Percentiles rank a stretch among this genome's conserved stretches.
Evolutionary conservation across 1,284 basidiomycete species (phyloP).

Genomic region (Austroboletus niveus): DNA sequence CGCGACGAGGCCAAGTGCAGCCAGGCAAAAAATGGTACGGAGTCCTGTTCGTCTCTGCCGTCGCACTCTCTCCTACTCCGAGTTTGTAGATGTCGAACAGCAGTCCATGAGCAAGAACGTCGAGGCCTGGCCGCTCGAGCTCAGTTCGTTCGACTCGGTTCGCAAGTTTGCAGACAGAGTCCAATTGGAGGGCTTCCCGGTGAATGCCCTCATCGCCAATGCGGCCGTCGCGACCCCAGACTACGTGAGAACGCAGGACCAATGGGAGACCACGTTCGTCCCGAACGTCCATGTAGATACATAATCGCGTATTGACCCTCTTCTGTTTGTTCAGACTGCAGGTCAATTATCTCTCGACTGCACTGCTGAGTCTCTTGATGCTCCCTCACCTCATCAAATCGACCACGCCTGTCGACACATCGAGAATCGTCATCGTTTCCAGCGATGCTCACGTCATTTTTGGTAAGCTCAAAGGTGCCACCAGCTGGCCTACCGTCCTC

Average conservation of each 20-base stretch:
- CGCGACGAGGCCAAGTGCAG: conserved; percentile 26
- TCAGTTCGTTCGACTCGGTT: conserved; percentile 32
- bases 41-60: neutral
- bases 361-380: conserved; percentile 32
- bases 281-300: neutral
- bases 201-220: conserved; percentile 27
- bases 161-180: conserved; percentile 27
- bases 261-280: conserved; percentile 31
- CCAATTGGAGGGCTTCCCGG: conserved; percentile 16
- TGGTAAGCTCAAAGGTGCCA: conserved; percentile 8
- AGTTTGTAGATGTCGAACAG: conserved; percentile 20
- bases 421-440: conserved; percentile 31
- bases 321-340: conserved; percentile 23
- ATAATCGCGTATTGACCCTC: neutral
- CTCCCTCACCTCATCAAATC: conserved; percentile 33
- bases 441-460: conserved; percentile 23
- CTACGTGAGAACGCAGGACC: conserved; percentile 28
- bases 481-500: conserved; percentile 27
- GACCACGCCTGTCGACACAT: conserved; percentile 16
- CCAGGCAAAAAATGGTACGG: conserved; percentile 21
- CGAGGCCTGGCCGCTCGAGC: conserved; percentile 26
- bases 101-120: conserved; percentile 18
- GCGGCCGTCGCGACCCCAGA: conserved; percentile 17
- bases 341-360: conserved; percentile 34
- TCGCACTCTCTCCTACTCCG: neutral